Base-by-base conservation (phyloP, 2,329 filamentous ascomycete species). In the Diplodia intermedia region DNA sequence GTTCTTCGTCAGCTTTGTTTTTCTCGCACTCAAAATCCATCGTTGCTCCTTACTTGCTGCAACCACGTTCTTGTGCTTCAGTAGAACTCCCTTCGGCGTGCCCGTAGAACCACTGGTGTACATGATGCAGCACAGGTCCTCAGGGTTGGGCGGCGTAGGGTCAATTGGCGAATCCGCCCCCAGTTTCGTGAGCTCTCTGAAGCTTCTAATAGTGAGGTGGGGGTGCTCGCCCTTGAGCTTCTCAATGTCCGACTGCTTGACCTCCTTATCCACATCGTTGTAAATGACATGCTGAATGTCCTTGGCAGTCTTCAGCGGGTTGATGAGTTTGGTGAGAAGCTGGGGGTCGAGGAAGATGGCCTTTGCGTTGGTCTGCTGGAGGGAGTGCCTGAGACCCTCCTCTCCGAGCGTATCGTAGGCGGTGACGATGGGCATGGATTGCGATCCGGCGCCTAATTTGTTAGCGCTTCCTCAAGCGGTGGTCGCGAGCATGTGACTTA, bases 321-420 rank as follows among this genome's bases (percentile, higher is more conserved):
- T 84, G 71, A 83, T 79, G 68, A 86, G 79, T 70, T 81, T 84
- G 53, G 82, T 81, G 63, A 87, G 78, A 54, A 97, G 88, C 73
- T 91, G 88, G 9, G 94, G 91, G 77, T 97, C 94, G 70, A 93
- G 86, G 81, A 94, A 97, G 84, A 97, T 94, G 79, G 90, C 90
- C 74, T 89, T 89, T 65, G 92, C 90, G 70, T 89, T 84, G 65
- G 93, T 95, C 81, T 97, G 91, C 26, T 89, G 84, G 71, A 97
- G 86, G 3, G 93, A 96, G 83, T 97, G 93, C 82, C 90, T 89
- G 71, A 97, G 86, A 56, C 93, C 94, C 70, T 90, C 88, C 74
- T 92, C 87, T 66, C 94, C 94, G 54, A 97, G 89, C 36, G 93
- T 97, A 79, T 97, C 94, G 80, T 97, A 97, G 62, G 94, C 93